phyloP scores from a whole-genome alignment of 2,329 filamentous ascomycete genomes.

The Penicillium sp. region DNA sequence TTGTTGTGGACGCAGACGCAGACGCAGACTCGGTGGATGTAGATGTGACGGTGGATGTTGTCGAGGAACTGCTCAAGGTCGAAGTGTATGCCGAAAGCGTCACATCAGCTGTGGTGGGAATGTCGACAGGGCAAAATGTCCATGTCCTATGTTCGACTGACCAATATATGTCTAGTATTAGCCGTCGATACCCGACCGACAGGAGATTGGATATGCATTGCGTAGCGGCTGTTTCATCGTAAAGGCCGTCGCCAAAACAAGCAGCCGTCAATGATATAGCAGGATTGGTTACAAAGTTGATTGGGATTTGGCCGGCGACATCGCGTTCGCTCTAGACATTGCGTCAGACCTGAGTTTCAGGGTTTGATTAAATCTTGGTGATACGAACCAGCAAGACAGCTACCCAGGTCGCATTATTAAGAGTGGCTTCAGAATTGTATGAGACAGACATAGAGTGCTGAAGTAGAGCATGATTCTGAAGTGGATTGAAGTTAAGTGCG shows the following conservation, averaged over 20 bases:
- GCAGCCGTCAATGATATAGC: constrained; percentile 59
- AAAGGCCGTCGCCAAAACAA: constrained; percentile 59
- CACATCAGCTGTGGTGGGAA: constrained; percentile 39
- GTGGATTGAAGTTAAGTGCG: background rate
- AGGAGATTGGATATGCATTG: constrained; percentile 66
- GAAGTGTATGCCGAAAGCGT: constrained; percentile 20
- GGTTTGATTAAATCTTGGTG: background rate
- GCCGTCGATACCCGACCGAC: constrained; percentile 58
- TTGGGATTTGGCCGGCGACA: constrained; percentile 58
- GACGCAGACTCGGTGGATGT: background rate
- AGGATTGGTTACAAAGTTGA: constrained; percentile 62
- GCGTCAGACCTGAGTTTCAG: constrained; percentile 9
- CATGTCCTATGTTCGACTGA: constrained; percentile 55
- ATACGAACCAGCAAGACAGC: constrained; percentile 41
- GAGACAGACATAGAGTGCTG: constrained; percentile 39
- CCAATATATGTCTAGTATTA: constrained; percentile 66
- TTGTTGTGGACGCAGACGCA: constrained; percentile 16
- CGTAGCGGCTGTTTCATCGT: constrained; percentile 52
- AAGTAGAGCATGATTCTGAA: background rate
- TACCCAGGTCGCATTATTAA: constrained; percentile 39
- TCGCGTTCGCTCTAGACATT: constrained; percentile 60
- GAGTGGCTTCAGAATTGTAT: constrained; percentile 41
- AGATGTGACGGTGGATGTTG: constrained; percentile 22
- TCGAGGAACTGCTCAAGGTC: constrained; percentile 8
- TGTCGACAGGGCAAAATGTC: constrained; percentile 62